Conservation (phyloP, 768 basidiomycete genomes). For the Trametes villosa region DNA sequence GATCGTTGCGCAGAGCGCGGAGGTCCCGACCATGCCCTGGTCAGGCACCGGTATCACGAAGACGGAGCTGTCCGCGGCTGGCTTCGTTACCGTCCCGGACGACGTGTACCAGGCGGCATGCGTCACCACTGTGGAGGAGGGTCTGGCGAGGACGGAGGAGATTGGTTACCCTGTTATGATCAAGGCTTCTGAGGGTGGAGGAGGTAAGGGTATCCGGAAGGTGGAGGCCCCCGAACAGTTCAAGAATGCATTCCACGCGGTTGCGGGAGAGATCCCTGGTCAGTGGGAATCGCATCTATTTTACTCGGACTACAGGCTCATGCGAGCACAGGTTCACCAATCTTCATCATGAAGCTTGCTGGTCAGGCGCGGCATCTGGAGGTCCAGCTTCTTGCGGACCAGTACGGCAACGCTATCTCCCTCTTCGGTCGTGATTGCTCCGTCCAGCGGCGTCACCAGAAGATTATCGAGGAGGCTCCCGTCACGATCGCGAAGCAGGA, state of each 20-base stretch:
- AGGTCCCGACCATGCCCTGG: slow-evolving; percentile 99
- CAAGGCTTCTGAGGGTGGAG: slow-evolving; percentile 98
- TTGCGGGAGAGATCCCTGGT: slow-evolving; percentile 97
- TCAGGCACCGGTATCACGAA: slow-evolving; percentile 93
- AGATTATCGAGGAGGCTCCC: slow-evolving; percentile 99
- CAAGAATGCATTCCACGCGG: slow-evolving; percentile 93
- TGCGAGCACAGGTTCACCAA: slow-evolving; percentile 76
- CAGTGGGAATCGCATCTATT: slow-evolving; percentile 31
- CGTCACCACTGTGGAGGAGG: slow-evolving; percentile 86
- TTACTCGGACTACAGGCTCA: slow-evolving; percentile 18
- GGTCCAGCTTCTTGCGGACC: slow-evolving; percentile 97
- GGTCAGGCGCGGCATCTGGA: slow-evolving; percentile 97
- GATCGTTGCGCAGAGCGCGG: slow-evolving; percentile 95
- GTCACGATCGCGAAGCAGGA: slow-evolving; percentile 94
- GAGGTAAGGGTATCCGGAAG: slow-evolving; percentile 98
- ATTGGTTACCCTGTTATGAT: slow-evolving; percentile 99
- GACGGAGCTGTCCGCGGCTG: slow-evolving; percentile 79
- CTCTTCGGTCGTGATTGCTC: slow-evolving; percentile 99
- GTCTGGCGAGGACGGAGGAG: slow-evolving; percentile 76
- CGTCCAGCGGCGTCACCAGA: slow-evolving; percentile 98
- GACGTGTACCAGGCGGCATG: slow-evolving; percentile 88
- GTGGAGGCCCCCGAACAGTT: slow-evolving; percentile 87
- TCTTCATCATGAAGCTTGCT: slow-evolving; percentile 99
- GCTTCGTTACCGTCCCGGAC: slow-evolving; percentile 94
- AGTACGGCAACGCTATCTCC: slow-evolving; percentile 99